Evolutionary conservation across 139 green algal species (phyloP), one percentile per base, ranked within the genome.

Genomic region (Chlorella vulgaris): DNA sequence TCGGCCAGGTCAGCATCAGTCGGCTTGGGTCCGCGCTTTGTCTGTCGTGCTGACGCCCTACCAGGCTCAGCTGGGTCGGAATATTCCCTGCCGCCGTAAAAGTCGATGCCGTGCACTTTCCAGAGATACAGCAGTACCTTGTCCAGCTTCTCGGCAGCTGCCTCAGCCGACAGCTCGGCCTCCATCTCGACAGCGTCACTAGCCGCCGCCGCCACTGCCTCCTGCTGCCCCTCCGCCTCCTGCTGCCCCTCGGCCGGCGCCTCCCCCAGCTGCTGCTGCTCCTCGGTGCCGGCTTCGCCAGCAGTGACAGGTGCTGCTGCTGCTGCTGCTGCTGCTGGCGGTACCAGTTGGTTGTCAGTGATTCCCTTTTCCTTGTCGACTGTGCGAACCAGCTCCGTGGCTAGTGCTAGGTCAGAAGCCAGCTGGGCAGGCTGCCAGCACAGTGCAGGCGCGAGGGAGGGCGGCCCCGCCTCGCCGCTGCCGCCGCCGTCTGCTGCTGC

Each of bases 31-130:
- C 63, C 75, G 5, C 84, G 78, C 69, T 47, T 35, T 51, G 73
- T 85, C 36, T 71, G 75, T 21, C 69, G 69, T 6, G 84, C 78
- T 2, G 55, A 26, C n/a, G 33, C 31, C 24, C 84, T 38, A 22
- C 35, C 58, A 31, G n/a, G 60, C 63, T 88, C 84, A 5, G 65
- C 43, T 5, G 70, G 66, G 36, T 70, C 62, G 55, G 26, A 61
- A 74, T 69, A 81, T 47, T 90, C 81, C 22, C 62, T 62, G 29
- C 90, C 92, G 13, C 83, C 88, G 74, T 98, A 98, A 85, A 94
- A 98, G 82, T 98, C 95, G 6, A 97, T 81, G 18, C 93, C 90
- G 58, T 98, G 95, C 79, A 98, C 95, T 0, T 86, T 83, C 94
- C 94, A 98, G 29, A 98, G 88, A 88, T 97, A 98, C 7, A 87